Percentiles rank a stretch among this genome's conserved stretches.
Conservation (phyloP, 1,139 yeast species). For the Spathaspora sp. region DNA sequence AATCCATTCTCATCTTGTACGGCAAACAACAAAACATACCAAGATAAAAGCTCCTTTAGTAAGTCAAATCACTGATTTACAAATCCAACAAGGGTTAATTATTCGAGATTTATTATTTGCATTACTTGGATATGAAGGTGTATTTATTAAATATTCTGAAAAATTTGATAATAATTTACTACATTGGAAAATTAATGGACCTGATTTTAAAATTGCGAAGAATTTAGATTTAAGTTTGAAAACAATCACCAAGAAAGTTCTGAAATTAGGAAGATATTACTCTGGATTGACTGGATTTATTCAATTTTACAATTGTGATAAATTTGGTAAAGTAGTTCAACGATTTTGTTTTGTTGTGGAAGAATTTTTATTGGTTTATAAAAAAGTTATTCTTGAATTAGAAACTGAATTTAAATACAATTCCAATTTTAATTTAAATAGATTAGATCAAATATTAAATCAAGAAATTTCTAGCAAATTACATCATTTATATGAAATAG, state of each 20-base stretch:
- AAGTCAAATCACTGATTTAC: conserved; percentile 40
- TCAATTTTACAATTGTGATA: conserved; percentile 52
- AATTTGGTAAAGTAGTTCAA: conserved; percentile 74
- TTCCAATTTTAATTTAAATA: conserved; percentile 33
- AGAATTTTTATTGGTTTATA: conserved; percentile 47
- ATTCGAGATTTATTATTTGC: conserved; percentile 69
- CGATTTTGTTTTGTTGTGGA: conserved; percentile 64
- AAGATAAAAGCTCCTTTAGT: conserved; percentile 43
- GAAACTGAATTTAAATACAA: conserved; percentile 55
- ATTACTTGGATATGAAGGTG: conserved; percentile 77
- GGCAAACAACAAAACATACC: conserved; percentile 3
- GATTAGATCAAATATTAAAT: conserved; percentile 32
- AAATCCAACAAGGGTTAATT: conserved; percentile 70
- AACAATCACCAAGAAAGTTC: conserved; percentile 64
- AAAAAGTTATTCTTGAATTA: conserved; percentile 47
- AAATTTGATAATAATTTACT: conserved; percentile 48
- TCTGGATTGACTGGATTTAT: conserved; percentile 54
- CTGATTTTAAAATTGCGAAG: conserved; percentile 72
- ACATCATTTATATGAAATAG: conserved; percentile 58
- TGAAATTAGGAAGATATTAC: conserved; percentile 63
- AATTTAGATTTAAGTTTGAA: conserved; percentile 74
- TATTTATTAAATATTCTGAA: conserved; percentile 67
- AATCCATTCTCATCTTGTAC: not conserved
- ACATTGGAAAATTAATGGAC: conserved; percentile 53
- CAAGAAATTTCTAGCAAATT: conserved; percentile 35